Base-by-base conservation (phyloP, 306 rosid genomes). In the Castanea sativa region DNA sequence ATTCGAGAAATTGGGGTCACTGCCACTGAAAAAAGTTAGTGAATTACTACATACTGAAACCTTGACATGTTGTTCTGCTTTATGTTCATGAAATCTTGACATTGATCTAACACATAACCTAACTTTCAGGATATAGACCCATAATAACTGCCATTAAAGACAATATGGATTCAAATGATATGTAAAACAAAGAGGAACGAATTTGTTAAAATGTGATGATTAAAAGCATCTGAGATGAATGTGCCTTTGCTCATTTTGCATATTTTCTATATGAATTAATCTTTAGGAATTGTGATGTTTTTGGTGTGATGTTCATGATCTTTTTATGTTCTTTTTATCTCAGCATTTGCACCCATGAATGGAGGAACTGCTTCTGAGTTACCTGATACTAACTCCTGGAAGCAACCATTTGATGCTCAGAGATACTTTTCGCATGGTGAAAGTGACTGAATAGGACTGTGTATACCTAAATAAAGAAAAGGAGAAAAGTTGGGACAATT, bases 321-420 rank as follows among this genome's bases (percentile, higher is more conserved):
- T 79, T 23, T 61, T 20, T 69, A 20, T 60, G 61, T 78, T 59
- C 43, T 51, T 68, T 18, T 65, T 71, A 59, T 81, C 81, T 87
- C 94, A 95, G 99, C 97, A 75, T 95, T 95, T 89, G 99, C 98
- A 38, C 96, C 97, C 41, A 92, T 92, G 85, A 74, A 82, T 77
- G 93, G 90, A 23, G 88, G 83, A 61, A 45, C 57, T 60, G 35
- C 79, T 75, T 73, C 90, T 35, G 76, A 80, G 67, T 16, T 55
- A 13, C 88, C 21, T 35, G 83, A 85, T 69, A 61, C 87, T 2
- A 84, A 83, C 64, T 55, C 83, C 20, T 74, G 81, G 80, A 86
- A 80, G 80, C 91, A 84, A 77, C 94, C 86, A 35, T 82, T 89
- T 65, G 88, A 88, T 74, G 83, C 91, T 2, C 89, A 91, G 60